Evolutionary conservation across 106 monocot species (phyloP), one percentile per base, ranked within the genome.

Genomic region (Gastrodia elata): DNA sequence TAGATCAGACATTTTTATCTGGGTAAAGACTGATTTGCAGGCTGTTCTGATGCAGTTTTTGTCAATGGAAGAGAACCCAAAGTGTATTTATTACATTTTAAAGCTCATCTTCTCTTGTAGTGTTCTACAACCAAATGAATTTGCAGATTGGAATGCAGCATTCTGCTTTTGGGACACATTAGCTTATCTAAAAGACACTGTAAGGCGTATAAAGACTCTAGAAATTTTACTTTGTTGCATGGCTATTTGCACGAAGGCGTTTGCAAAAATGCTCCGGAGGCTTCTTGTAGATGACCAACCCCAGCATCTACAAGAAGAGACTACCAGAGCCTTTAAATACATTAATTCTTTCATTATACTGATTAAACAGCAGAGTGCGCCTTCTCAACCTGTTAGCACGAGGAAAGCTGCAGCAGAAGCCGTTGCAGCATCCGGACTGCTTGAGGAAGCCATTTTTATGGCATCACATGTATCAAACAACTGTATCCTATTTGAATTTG

Each of bases 351-450:
- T 92, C 59, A 68, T 90, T 56, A 73, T 2, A 37, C 79, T 97
- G 74, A 79, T 84, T 71, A 85, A 84, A 77, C 75, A 75, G 58
- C 84, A 80, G 13, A 90, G 92, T 72, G 79, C 77, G 64, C 83
- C 96, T 73, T 87, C 96, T 9, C 83, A 88, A 79, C 83, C 90
- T 58, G 88, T 88, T 73, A 97, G 82, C 78, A 86, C 88, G 90
- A 77, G 96, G 35, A 90, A 74, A 68, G 90, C 96, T 64, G 88
- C 84, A 68, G 87, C 86, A 57, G 90, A 90, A 75, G 88, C 90
- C 34, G 83, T 93, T 40, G 71, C 88, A 70, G 92, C 96, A 49
- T 90, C 87, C 28, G 79, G 84, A 24, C 72, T 93, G 81, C 90
- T 97, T 55, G 73, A 77, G 72, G 87, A 90, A 74, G 76, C 88